Conservation (phyloP, 768 basidiomycete species). For the Termitomyces sp. region DNA sequence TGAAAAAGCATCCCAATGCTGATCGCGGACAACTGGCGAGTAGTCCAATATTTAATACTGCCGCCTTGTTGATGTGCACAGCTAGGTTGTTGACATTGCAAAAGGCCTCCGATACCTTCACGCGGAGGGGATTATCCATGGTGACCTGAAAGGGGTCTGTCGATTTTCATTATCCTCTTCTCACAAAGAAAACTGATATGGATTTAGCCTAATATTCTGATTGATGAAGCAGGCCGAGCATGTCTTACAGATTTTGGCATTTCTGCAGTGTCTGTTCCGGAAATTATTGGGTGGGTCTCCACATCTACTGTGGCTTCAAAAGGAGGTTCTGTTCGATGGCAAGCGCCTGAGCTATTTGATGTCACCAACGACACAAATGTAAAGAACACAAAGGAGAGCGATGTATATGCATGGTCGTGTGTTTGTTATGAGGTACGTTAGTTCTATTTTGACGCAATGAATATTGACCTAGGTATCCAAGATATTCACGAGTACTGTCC, state of each 20-base stretch:
- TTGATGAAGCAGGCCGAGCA: constrained; percentile 14
- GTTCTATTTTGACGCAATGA: neutral
- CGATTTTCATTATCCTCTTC: neutral
- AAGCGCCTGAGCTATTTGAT: constrained; percentile 20
- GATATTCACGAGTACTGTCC: constrained; percentile 18
- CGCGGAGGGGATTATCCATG: neutral
- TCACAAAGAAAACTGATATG: neutral
- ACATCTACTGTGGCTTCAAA: neutral
- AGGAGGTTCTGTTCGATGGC: constrained; percentile 19
- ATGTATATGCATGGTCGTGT: constrained; percentile 23
- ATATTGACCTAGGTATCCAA: neutral
- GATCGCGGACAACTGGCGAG: constrained; percentile 24
- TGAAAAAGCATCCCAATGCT: constrained; percentile 15
- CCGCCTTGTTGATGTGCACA: neutral
- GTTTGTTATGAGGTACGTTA: constrained; percentile 21
- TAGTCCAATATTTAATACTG: neutral
- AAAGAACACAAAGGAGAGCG: constrained; percentile 14
- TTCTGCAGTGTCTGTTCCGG: constrained; percentile 15
- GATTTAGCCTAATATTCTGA: constrained; percentile 18
- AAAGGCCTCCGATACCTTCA: neutral
- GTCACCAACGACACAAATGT: neutral
- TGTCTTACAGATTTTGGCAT: constrained; percentile 22
- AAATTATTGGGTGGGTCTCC: constrained; percentile 11
- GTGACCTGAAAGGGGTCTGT: neutral
- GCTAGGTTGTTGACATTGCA: neutral